Evolutionary conservation across 495 filamentous ascomycete species (phyloP).

Genomic region (Hypoxylon intermedium): DNA sequence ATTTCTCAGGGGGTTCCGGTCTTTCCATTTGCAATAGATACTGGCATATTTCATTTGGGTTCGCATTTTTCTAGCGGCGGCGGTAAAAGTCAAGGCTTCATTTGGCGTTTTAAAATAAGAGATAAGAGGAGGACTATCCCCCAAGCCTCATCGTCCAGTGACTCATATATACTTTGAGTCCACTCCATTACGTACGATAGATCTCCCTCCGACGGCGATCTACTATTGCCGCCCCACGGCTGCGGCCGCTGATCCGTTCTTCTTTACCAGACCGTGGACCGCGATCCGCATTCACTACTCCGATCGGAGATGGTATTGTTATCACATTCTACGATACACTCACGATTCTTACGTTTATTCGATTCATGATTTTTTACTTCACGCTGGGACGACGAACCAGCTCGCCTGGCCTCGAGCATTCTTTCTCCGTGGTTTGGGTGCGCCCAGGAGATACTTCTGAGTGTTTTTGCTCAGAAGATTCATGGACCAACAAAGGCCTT

Average conservation of each 20-base stretch:
- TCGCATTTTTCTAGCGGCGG: slow-evolving; percentile 44
- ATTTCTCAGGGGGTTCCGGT: slow-evolving; percentile 30
- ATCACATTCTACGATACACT: slow-evolving; percentile 20
- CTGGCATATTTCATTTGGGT: slow-evolving; percentile 32
- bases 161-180: slow-evolving; percentile 25
- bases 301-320: background rate
- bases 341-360: slow-evolving; percentile 40
- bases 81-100: slow-evolving; percentile 37
- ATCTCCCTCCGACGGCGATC: slow-evolving; percentile 11
- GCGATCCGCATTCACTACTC: background rate
- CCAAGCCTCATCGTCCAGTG: slow-evolving; percentile 22
- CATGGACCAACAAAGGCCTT: slow-evolving; percentile 1
- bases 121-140: slow-evolving; percentile 34
- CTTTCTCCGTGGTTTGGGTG: background rate
- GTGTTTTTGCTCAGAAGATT: background rate
- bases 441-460: background rate
- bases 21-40: slow-evolving; percentile 42
- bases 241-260: background rate
- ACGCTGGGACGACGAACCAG: slow-evolving; percentile 11
- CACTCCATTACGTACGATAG: slow-evolving; percentile 13
- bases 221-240: background rate
- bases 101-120: slow-evolving; percentile 43
- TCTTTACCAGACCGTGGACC: background rate
- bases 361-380: slow-evolving; percentile 26
- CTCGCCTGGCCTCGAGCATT: background rate